Base-by-base conservation (phyloP, 306 rosid genomes). In the cucumber (Cucumis sativus) region DNA sequence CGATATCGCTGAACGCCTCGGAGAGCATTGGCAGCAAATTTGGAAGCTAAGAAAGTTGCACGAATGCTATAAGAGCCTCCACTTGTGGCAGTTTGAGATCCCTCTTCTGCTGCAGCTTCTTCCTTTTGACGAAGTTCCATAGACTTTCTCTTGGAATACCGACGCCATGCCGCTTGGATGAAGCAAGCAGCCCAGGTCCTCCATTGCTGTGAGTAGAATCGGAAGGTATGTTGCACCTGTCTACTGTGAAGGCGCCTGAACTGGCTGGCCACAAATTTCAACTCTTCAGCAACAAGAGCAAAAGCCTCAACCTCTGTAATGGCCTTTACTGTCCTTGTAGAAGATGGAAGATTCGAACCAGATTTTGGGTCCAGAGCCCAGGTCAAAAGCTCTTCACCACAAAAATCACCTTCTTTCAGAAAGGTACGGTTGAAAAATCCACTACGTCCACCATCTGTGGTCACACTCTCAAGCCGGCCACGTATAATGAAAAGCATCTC, bases 151-250 rank as follows among this genome's bases (percentile, higher is more conserved):
- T 92, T 95, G 66, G 88, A 83, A 85, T 92, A 92, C 23, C 98
- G 86, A 25, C 97, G 98, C 98, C 98, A 92, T 28, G 98, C 97
- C 7, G 98, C 98, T 90, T 95, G 98, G 85, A 95, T 92, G 85
- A 95, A 95, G 90, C 96, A 88, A 35, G 98, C 98, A 61, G 97
- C 98, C 98, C 98, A 95, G 52, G 97, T 90, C 82, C 97, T 86
- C 98, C 98, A 95, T 78, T 95, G 98, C 60, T 95, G 98, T 1
- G 98, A 95, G 85, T 92, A 95, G 86, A 94, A 91, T 4, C 98
- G 96, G 86, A 95, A 92, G 66, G 98, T 95, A 82, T 95, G 98
- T 84, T 92, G 98, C 79, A 95, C 97, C 87, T 95, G 98, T 79
- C 98, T 84, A 63, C 98, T 92, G 83, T 95, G 98, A 86, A 95